Percentiles rank a stretch among this genome's conserved stretches.
These are phyloP conservation scores for Dissophora ornata DNA, from an alignment of 192 early-diverging fungal species.

Conservation along the genomic window DNA sequence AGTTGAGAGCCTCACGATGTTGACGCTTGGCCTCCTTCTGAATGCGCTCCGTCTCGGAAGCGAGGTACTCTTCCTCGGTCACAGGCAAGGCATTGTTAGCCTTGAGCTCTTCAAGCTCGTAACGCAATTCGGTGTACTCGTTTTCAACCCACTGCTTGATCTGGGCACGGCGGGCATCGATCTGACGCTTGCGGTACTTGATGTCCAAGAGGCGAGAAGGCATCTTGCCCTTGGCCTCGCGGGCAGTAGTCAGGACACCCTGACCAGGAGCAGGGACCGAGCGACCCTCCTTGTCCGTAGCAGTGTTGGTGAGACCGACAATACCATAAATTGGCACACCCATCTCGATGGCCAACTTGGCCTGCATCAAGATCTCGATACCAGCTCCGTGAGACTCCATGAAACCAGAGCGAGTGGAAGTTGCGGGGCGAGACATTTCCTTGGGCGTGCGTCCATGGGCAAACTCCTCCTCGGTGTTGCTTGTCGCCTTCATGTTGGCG, in stretches of 20 bases:
- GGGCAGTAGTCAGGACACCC: conserved; percentile 92
- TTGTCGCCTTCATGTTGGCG: conserved; percentile 96
- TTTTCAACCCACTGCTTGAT: conserved; percentile 83
- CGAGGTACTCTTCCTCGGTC: conserved; percentile 57
- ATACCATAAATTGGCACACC: conserved; percentile 94
- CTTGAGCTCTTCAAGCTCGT: conserved; percentile 74
- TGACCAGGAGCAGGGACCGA: conserved; percentile 95
- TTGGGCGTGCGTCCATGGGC: conserved; percentile 85
- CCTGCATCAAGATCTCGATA: conserved; percentile 91
- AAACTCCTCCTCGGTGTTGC: conserved; percentile 84
- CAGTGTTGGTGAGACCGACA: conserved; percentile 87
- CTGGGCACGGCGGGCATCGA: conserved; percentile 77
- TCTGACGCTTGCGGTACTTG: conserved; percentile 84
- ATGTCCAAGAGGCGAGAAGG: conserved; percentile 77
- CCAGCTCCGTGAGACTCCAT: conserved; percentile 93
- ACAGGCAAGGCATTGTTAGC: conserved; percentile 51
- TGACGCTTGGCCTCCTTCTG: conserved; percentile 73
- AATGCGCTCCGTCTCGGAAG: conserved; percentile 64
- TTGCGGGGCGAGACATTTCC: conserved; percentile 93
- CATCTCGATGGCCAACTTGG: conserved; percentile 87
- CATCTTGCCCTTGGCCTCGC: conserved; percentile 69
- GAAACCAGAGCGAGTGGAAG: conserved; percentile 90
- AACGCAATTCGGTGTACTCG: conserved; percentile 76
- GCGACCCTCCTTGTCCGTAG: conserved; percentile 94
- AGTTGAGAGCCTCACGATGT: conserved; percentile 77